Evolutionary conservation across 2,329 filamentous ascomycete genomes (phyloP).

Genomic region (Ophiocordyceps camponoti-rufipedis): DNA sequence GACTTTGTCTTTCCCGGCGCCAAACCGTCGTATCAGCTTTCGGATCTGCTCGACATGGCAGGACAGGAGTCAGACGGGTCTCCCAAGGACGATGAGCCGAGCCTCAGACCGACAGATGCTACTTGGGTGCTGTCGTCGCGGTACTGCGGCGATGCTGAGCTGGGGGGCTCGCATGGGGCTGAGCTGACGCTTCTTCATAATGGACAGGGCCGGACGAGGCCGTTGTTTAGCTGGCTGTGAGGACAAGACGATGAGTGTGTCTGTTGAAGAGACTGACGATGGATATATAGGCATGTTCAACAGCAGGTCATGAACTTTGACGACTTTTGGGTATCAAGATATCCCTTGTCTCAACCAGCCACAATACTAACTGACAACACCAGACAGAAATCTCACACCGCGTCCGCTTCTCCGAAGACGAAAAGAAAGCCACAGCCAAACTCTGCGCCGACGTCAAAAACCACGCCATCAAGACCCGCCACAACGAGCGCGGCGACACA

Average conservation of each 20-base stretch:
- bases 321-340: conserved; percentile 17
- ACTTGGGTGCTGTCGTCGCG: conserved; percentile 14
- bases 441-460: conserved; percentile 20
- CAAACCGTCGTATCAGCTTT: conserved; percentile 8
- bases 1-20: conserved; percentile 7
- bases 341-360: background rate
- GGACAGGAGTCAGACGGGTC: conserved; percentile 8
- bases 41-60: conserved; percentile 10
- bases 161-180: conserved; percentile 16
- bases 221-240: conserved; percentile 24
- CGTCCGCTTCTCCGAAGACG: conserved; percentile 13
- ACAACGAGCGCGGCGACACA: conserved; percentile 17
- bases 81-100: conserved; percentile 4
- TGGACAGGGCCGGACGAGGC: conserved; percentile 10
- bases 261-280: conserved; percentile 4
- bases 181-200: conserved; percentile 18
- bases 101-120: conserved; percentile 4
- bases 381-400: conserved; percentile 17
- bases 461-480: conserved; percentile 16
- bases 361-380: background rate
- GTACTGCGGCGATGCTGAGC: conserved; percentile 19
- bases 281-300: conserved; percentile 13
- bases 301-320: conserved; percentile 24
- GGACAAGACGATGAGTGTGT: conserved; percentile 1
- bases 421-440: conserved; percentile 15